Conservation (phyloP, 768 basidiomycete genomes). For the Mycena polygramma region DNA sequence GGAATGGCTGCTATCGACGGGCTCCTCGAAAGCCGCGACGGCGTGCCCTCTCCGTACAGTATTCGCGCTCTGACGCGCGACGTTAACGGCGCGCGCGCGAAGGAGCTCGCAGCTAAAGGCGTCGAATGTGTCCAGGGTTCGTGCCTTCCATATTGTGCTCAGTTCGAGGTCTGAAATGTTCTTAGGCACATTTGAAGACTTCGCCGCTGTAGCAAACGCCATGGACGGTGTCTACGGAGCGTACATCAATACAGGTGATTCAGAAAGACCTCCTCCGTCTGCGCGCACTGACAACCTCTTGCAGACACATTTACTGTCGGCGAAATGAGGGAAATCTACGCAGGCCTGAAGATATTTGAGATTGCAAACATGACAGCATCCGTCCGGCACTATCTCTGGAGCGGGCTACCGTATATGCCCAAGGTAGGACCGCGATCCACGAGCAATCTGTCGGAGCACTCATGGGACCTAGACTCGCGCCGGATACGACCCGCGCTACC, state of each 20-base stretch:
- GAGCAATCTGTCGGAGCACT: background rate
- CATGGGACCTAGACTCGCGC: conserved; percentile 31
- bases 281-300: background rate
- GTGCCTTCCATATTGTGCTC: background rate
- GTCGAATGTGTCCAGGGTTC: conserved; percentile 56
- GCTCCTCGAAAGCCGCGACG: conserved; percentile 50
- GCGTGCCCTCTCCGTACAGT: conserved; percentile 55
- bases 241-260: conserved; percentile 53
- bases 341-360: conserved; percentile 58
- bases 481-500: conserved; percentile 48
- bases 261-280: no score
- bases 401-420: conserved; percentile 57
- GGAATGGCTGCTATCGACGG: conserved; percentile 55
- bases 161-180: background rate
- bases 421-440: conserved; percentile 46
- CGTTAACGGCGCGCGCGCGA: conserved; percentile 48
- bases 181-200: conserved; percentile 46
- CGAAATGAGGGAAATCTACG: conserved; percentile 54
- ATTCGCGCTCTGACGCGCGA: conserved; percentile 59
- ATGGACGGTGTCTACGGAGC: conserved; percentile 55
- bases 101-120: conserved; percentile 51
- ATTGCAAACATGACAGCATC: conserved; percentile 49
- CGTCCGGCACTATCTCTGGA: conserved; percentile 57
- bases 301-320: conserved; percentile 53
- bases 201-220: conserved; percentile 45